A percentile compares a stretch with the other conserved stretches of the same genome.
Evolutionary conservation across 352 stramenopile species (phyloP).

Genomic region (Lagenidium sp.): DNA sequence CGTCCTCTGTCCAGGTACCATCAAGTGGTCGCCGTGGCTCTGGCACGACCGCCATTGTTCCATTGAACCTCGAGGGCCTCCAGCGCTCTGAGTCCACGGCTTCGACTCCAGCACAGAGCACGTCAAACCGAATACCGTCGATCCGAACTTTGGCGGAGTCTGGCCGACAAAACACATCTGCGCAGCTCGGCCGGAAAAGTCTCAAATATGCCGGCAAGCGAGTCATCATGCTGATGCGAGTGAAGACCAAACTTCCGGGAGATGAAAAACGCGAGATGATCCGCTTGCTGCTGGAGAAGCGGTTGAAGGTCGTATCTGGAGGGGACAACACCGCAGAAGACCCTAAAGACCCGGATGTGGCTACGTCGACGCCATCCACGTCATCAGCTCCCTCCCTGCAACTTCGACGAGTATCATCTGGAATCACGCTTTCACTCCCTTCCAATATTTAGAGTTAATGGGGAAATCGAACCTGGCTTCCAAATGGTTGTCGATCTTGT

Average conservation of each 20-base stretch:
- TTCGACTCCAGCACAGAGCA: too few relatives aligned
- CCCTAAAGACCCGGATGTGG: not conserved
- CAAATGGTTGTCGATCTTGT: conserved; percentile 33
- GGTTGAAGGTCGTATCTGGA: conserved; percentile 15
- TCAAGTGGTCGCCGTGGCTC: too few relatives aligned
- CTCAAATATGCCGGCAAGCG: conserved; percentile 51
- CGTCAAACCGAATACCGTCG: too few relatives aligned
- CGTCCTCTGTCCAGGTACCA: not conserved
- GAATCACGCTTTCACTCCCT: conserved; percentile 11
- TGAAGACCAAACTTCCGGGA: conserved; percentile 31
- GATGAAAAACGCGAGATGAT: conserved; percentile 56
- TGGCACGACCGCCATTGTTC: too few relatives aligned
- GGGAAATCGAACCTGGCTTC: conserved; percentile 26
- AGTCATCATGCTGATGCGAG: conserved; percentile 57
- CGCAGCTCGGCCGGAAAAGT: conserved; percentile 16
- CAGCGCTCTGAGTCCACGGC: too few relatives aligned
- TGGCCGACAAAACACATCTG: not conserved
- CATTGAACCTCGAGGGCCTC: too few relatives aligned
- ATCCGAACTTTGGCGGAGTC: not conserved
- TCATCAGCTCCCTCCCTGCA: not conserved
- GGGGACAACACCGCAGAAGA: too few relatives aligned
- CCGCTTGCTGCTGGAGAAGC: conserved; percentile 30
- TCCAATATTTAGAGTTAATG: conserved; percentile 2
- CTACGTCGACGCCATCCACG: not conserved
- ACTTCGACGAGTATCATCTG: conserved; percentile 6